Base-by-base conservation (phyloP, 176 grass and related monocot genomes). In the Avena insularis region DNA sequence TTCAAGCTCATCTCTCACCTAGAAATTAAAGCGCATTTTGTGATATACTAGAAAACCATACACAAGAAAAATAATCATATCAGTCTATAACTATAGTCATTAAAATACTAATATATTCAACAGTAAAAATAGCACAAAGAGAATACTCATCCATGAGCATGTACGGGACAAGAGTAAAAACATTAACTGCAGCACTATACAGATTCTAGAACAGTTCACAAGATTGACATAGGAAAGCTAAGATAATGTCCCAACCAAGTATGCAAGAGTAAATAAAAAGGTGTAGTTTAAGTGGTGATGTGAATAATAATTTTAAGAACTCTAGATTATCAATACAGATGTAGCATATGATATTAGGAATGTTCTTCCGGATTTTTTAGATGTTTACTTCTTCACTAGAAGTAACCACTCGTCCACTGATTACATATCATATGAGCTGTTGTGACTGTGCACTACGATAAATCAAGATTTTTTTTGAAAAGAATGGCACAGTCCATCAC, bases 1-100 rank as follows among this genome's bases (percentile, higher is more conserved):
- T 88, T 99, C 97, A 70, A 99, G 92, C 79, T 99, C 97, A 67
- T 99, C 97, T 82, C 97, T 93, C 46, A 99, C 97, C 97, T 99
- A 86, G 77, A 59, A 90, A 87, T 89, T 17, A 85, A 25, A 84
- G 27, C 57, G 85, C 13, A 85, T 69, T 59, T 38, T 91, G 83
- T 80, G 53, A 79, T 48, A 82, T 47, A 40, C n/a, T 63, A 56
- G 35, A 38, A 74, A 78, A 90, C 8, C 67, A 77, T 75, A 49
- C 53, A 36, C n/a, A 53, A 59, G 19, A 80, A 49, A 86, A 78
- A 75, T 5, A 71, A 43, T 36, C 20, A 71, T 57, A 66, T 0
- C 33, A 62, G 7, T 29, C 45, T 43, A 68, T 68, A 84, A 47
- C 12, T 73, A 43, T 43, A 70, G 12, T 63, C 29, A 79, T 6